A percentile compares a stretch with the other conserved stretches of the same genome.
Evolutionary conservation across 2,329 filamentous ascomycete genomes (phyloP).

Genomic region (Karstenula rhodostoma): DNA sequence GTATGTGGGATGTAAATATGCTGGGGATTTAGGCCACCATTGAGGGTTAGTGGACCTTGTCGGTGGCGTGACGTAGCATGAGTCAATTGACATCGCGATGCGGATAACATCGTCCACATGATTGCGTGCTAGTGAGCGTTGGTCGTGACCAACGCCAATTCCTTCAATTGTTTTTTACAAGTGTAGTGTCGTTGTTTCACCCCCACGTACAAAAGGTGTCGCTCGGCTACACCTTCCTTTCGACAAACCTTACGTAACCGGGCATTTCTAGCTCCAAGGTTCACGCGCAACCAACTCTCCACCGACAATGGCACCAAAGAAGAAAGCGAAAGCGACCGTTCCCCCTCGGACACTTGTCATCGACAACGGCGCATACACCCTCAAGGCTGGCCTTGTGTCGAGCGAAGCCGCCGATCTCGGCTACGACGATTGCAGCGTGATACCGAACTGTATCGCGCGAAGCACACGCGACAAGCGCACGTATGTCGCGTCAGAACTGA

Average conservation of each 20-base stretch:
- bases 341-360: slow-evolving; percentile 74
- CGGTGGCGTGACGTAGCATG: background rate
- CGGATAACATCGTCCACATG: too few species aligned
- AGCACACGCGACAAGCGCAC: slow-evolving; percentile 76
- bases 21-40: background rate
- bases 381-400: slow-evolving; percentile 83
- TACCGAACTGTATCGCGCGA: slow-evolving; percentile 90
- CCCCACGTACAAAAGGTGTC: too few species aligned
- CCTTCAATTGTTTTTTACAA: too few species aligned
- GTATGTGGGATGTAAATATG: too few species aligned
- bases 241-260: background rate
- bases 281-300: background rate
- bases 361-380: slow-evolving; percentile 90
- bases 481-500: slow-evolving; percentile 81
- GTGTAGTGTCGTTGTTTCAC: too few species aligned
- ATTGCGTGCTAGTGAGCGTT: too few species aligned
- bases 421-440: slow-evolving; percentile 65
- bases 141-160: too few species aligned
- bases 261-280: too few species aligned
- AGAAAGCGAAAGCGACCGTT: slow-evolving; percentile 31
- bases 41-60: background rate
- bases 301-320: slow-evolving; percentile 42
- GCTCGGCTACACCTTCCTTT: slow-evolving; percentile 1
- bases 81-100: too few species aligned
- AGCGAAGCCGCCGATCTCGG: slow-evolving; percentile 36